Base-by-base conservation (phyloP, 2,329 filamentous ascomycete genomes). In the Apiospora pterosperma region DNA sequence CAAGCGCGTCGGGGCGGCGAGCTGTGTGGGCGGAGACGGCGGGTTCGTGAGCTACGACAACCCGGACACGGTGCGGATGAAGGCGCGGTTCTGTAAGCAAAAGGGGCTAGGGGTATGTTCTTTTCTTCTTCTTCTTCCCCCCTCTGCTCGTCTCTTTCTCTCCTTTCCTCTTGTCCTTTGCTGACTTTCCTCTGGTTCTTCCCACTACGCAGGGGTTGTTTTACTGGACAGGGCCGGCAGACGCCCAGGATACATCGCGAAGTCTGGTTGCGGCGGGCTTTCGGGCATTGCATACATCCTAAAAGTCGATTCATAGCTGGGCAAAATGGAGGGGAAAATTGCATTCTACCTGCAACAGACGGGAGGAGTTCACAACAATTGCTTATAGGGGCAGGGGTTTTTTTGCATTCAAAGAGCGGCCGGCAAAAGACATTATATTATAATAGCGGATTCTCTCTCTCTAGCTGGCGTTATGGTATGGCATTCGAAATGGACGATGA, bases 21-120 rank as follows among this genome's bases (percentile, higher is more conserved):
- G 87, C 70, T 95, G 91, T 70, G 79, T 88, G 2, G 90, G 91
- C 6, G 88, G 85, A 1, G 91, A 93, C 70, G 90, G 90, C 3
- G 92, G 91, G 0, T 94, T 93, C 69, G 87, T 95, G 48, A 90
- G 87, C 2, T 96, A 95, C 74, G 92, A 96, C 76, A 93, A 90
- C 68, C 88, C 90, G 4, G 86, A 89, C 52, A 93, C 91, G 3
- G 91, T 95, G 38, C 84, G 85, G 76, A 85, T 88, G 75, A 96
- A 96, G 78, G 92, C 90, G 1, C 80, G 82, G 7, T 95, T 90
- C 75, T 92, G 89, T 75, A 90, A 87, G 71, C 85, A 90, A 70
- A 89, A 90, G 70, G 85, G 85, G 34, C 80, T 96, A 21, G 92
- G 89, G 34, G 85, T 88, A 74, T 75, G 82, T 82, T 23, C 5